Evolutionary conservation across 495 filamentous ascomycete genomes (phyloP).

Genomic region (Mytilinidion resinicola): DNA sequence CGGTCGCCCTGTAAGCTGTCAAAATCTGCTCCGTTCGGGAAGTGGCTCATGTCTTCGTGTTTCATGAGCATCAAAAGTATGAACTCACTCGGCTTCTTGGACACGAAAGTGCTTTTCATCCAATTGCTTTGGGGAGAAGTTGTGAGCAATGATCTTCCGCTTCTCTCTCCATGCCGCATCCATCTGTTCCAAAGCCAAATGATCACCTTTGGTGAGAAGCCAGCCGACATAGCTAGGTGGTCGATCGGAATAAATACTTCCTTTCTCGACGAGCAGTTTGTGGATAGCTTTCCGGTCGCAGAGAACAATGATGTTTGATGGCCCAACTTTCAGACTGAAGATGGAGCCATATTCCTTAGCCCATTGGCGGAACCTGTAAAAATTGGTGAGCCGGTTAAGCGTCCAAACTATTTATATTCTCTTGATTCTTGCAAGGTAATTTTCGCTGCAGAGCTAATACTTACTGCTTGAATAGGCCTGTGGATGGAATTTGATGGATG

Average conservation of each 20-base stretch:
- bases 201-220: background rate
- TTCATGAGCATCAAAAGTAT: background rate
- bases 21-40: too few species aligned
- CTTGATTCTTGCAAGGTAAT: too few species aligned
- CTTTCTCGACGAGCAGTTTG: background rate
- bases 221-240: background rate
- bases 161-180: conserved; percentile 1
- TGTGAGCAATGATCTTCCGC: background rate
- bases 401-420: too few species aligned
- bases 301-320: background rate
- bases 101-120: conserved; percentile 1
- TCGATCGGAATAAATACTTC: background rate
- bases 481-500: background rate
- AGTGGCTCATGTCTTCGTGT: too few species aligned
- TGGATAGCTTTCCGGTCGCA: conserved; percentile 3
- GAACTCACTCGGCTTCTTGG: background rate
- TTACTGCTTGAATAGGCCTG: background rate
- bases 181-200: conserved; percentile 1
- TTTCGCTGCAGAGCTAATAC: background rate
- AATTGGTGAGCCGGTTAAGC: background rate
- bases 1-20: background rate
- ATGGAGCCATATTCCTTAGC: background rate
- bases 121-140: background rate
- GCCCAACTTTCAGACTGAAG: background rate
- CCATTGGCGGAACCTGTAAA: background rate